These are phyloP conservation scores for Hanseniaspora vineae DNA, from an alignment of 805 yeast genomes.

Conservation along the genomic window DNA sequence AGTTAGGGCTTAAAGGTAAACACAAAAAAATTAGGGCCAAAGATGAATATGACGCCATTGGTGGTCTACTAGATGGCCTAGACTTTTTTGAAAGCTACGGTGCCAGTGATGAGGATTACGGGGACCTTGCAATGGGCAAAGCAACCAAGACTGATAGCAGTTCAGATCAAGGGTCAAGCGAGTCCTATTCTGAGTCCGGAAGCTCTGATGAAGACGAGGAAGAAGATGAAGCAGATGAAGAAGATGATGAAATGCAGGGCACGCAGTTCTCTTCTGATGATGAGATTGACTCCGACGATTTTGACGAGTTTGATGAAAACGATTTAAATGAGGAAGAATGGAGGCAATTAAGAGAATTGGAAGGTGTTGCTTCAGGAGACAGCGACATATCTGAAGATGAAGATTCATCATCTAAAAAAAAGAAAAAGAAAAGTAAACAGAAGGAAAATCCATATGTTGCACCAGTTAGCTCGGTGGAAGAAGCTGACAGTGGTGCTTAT, in stretches of 20 bases:
- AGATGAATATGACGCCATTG: constrained; percentile 64
- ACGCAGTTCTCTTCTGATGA: constrained; percentile 29
- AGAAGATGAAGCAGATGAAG: constrained; percentile 16
- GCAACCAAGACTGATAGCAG: constrained; percentile 9
- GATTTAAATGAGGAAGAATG: constrained; percentile 26
- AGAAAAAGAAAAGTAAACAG: constrained; percentile 12
- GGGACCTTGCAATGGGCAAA: constrained; percentile 13
- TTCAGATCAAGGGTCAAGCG: too few species aligned
- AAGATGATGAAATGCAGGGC: constrained; percentile 11
- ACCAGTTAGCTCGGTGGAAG: constrained; percentile 26
- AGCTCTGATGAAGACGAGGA: constrained; percentile 9
- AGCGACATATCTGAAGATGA: constrained; percentile 10
- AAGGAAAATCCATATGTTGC: constrained; percentile 70
- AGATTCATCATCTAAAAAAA: constrained; percentile 13
- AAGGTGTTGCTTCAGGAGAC: constrained; percentile 6
- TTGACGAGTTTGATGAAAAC: constrained; percentile 30
- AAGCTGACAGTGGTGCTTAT: constrained; percentile 31
- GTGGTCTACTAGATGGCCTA: constrained; percentile 67
- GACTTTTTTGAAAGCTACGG: constrained; percentile 29
- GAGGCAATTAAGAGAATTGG: constrained; percentile 19
- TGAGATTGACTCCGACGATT: constrained; percentile 30
- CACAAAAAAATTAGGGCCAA: constrained; percentile 32
- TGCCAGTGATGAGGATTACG: constrained; percentile 19
- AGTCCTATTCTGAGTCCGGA: constrained; percentile 10
- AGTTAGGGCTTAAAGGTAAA: constrained; percentile 55